Evolutionary conservation across 768 basidiomycete species (phyloP).

Genomic region (Cantharellus cinnabarinus): DNA sequence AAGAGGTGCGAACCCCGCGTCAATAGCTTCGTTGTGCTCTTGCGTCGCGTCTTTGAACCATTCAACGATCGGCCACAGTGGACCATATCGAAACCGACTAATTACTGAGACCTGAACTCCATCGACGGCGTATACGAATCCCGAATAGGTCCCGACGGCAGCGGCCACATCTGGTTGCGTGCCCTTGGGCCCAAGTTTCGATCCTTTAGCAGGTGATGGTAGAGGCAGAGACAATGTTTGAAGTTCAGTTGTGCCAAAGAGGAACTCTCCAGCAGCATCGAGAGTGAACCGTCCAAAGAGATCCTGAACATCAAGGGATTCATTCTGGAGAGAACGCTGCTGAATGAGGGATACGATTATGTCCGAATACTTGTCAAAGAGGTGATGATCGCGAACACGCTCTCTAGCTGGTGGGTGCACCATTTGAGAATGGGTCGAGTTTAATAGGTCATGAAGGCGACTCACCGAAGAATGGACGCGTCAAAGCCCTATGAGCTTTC

Average conservation of each 20-base stretch:
- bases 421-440: not conserved
- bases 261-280: slow-evolving; percentile 4
- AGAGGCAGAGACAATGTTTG: slow-evolving; percentile 6
- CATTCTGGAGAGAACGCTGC: slow-evolving; percentile 9
- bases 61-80: slow-evolving; percentile 1
- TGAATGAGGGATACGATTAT: slow-evolving; percentile 6
- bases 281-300: slow-evolving; percentile 7
- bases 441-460: not conserved
- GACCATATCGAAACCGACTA: not conserved
- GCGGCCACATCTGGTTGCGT: not conserved
- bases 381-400: slow-evolving; percentile 5
- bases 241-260: slow-evolving; percentile 3
- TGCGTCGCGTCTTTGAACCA: slow-evolving; percentile 1
- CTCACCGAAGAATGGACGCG: slow-evolving; percentile 15
- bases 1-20: slow-evolving; percentile 3
- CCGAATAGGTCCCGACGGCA: not conserved
- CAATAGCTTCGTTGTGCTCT: not conserved
- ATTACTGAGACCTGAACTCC: not conserved
- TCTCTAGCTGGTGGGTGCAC: slow-evolving; percentile 10
- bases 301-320: slow-evolving; percentile 8
- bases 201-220: not conserved
- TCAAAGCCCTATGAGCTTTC: slow-evolving; percentile 20
- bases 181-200: not conserved
- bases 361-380: slow-evolving; percentile 10
- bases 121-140: slow-evolving; percentile 7